These are phyloP conservation scores for Cladophialophora bantiana DNA, from an alignment of 2,329 filamentous ascomycete genomes.

Conservation along the genomic window DNA sequence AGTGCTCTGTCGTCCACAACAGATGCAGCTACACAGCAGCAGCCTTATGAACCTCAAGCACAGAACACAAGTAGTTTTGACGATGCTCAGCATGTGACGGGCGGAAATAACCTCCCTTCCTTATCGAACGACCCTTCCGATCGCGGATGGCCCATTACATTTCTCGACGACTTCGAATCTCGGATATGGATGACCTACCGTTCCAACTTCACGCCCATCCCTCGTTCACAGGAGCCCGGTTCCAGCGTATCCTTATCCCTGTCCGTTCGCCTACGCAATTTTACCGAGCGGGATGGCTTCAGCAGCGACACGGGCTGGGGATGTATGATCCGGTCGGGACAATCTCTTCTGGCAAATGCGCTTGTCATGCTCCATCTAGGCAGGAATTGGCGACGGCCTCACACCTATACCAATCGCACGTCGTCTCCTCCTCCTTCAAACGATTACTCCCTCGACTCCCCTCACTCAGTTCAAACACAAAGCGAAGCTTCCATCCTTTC, in stretches of 20 bases:
- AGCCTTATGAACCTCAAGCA: slow-evolving; percentile 5
- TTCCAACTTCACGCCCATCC: slow-evolving; percentile 82
- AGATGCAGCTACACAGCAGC: slow-evolving; percentile 24
- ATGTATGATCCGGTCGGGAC: slow-evolving; percentile 97
- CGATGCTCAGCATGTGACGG: slow-evolving; percentile 37
- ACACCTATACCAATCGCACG: slow-evolving; percentile 54
- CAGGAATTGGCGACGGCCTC: slow-evolving; percentile 58
- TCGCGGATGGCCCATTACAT: slow-evolving; percentile 79
- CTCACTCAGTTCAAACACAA: slow-evolving; percentile 15
- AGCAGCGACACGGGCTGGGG: slow-evolving; percentile 96
- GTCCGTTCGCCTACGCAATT: slow-evolving; percentile 80
- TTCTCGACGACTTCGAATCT: slow-evolving; percentile 92
- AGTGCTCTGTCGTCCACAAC: slow-evolving; percentile 31
- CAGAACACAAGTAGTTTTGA: slow-evolving; percentile 36
- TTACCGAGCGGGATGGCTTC: slow-evolving; percentile 81
- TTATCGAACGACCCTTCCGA: slow-evolving; percentile 40
- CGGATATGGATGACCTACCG: slow-evolving; percentile 96
- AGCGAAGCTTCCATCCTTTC: slow-evolving; percentile 65
- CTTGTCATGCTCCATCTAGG: slow-evolving; percentile 76
- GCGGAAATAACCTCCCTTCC: slow-evolving; percentile 34
- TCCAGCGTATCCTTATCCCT: slow-evolving; percentile 77
- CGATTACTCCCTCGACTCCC: slow-evolving; percentile 3
- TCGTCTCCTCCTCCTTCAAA: slow-evolving; percentile 1
- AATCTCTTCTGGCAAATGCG: slow-evolving; percentile 89
- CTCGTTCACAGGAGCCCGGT: slow-evolving; percentile 76